Evolutionary conservation across 495 filamentous ascomycete species (phyloP).

Genomic region (Aspergillus nanangensis): DNA sequence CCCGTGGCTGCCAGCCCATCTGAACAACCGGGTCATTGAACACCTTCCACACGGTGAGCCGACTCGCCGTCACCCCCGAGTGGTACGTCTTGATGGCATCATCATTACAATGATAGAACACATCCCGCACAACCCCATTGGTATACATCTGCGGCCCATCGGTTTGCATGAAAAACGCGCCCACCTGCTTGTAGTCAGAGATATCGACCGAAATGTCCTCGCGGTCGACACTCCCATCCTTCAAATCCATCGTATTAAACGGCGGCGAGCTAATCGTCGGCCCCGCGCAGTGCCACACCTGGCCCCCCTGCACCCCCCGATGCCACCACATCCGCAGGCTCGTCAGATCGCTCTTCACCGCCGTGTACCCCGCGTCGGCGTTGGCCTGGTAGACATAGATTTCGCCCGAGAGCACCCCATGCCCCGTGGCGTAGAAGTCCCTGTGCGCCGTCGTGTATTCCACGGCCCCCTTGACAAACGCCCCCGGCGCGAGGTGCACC

Average conservation of each 20-base stretch:
- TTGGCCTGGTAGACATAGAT: constrained; percentile 27
- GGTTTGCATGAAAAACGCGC: constrained; percentile 22
- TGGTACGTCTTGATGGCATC: constrained; percentile 22
- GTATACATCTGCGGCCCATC: constrained; percentile 19
- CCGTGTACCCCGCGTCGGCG: constrained; percentile 8
- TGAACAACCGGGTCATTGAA: constrained; percentile 19
- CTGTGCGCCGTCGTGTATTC: constrained; percentile 12
- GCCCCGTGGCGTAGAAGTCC: constrained; percentile 17
- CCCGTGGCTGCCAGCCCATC: constrained; percentile 23
- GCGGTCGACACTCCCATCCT: constrained; percentile 6
- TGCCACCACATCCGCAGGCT: constrained; percentile 21
- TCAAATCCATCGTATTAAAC: constrained; percentile 23
- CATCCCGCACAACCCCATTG: constrained; percentile 9
- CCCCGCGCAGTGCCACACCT: constrained; percentile 11
- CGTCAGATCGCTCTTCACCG: constrained; percentile 7
- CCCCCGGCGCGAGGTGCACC: constrained; percentile 24
- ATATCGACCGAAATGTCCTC: constrained; percentile 6
- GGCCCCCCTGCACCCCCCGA: constrained; percentile 5
- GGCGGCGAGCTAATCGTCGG: constrained; percentile 14
- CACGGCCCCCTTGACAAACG: constrained; percentile 25
- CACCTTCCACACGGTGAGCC: constrained; percentile 15
- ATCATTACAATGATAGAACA: constrained; percentile 25
- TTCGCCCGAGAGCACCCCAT: constrained; percentile 23
- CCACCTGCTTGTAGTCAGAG: constrained; percentile 23
- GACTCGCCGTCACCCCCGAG: constrained; percentile 4